phyloP scores from a whole-genome alignment of 768 basidiomycete genomes.

The Leucocoprinus leucothites region DNA sequence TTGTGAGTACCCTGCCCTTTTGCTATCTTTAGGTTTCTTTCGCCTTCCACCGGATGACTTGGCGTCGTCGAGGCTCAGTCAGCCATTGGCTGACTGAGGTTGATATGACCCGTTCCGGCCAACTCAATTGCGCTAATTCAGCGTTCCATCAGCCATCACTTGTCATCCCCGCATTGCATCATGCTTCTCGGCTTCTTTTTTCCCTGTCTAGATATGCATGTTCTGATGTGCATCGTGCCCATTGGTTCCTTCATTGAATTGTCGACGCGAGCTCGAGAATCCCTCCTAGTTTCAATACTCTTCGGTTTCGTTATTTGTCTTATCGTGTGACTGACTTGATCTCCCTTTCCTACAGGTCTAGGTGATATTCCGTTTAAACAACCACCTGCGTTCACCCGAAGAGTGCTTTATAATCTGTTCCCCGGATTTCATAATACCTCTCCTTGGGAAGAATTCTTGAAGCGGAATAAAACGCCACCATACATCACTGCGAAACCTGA shows the following conservation, averaged over 20 bases:
- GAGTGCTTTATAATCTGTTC: constrained; percentile 62
- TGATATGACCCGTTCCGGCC: constrained; percentile 9
- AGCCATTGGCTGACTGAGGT: constrained; percentile 1
- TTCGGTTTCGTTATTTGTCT: too few relatives aligned
- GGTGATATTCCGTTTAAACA: constrained; percentile 75
- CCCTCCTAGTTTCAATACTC: too few relatives aligned
- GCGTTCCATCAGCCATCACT: constrained; percentile 8
- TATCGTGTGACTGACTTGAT: too few relatives aligned
- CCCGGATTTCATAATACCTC: constrained; percentile 60
- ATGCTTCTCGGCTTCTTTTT: constrained; percentile 5
- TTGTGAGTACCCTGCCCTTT: constrained; percentile 43
- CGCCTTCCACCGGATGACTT: background rate
- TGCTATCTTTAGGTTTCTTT: constrained; percentile 13
- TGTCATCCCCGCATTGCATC: constrained; percentile 10
- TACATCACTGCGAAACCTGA: constrained; percentile 67
- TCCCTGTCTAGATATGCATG: background rate
- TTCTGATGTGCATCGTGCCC: background rate
- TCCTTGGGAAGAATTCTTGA: constrained; percentile 65
- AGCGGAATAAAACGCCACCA: constrained; percentile 60
- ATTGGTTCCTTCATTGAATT: background rate
- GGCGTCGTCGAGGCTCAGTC: constrained; percentile 7
- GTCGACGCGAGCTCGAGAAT: background rate
- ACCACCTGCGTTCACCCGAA: constrained; percentile 63
- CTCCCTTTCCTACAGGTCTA: constrained; percentile 40
- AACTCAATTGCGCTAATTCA: constrained; percentile 7